Conservation (phyloP, 148 eudicot species). For the Rhododendron vialii region DNA sequence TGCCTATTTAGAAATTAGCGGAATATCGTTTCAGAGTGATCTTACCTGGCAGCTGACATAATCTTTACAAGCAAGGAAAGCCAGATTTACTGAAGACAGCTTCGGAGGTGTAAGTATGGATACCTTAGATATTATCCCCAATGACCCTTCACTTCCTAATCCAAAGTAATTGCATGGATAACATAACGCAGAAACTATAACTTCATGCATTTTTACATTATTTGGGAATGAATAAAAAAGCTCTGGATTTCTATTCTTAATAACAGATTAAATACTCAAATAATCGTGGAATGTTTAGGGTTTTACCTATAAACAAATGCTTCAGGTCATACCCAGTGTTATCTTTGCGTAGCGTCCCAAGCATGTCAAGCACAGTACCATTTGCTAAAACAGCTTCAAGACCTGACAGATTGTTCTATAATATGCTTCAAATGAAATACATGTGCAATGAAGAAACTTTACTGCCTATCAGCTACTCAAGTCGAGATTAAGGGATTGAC, state of each 20-base stretch:
- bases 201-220: not conserved
- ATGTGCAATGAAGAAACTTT: not conserved
- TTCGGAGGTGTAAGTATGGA: conserved; percentile 90
- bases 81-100: conserved; percentile 75
- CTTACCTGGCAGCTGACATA: conserved; percentile 88
- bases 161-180: conserved; percentile 11
- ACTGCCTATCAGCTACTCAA: conserved; percentile 10
- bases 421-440: conserved; percentile 15
- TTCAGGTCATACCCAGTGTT: conserved; percentile 99
- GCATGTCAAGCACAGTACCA: conserved; percentile 94
- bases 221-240: not conserved
- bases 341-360: conserved; percentile 92
- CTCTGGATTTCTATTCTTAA: not conserved
- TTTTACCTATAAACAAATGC: conserved; percentile 91
- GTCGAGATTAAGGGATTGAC: conserved; percentile 2
- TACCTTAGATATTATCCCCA: conserved; percentile 87
- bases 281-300: not conserved
- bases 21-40: not conserved
- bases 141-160: conserved; percentile 94
- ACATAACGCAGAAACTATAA: not conserved
- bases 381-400: conserved; percentile 88
- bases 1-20: not conserved
- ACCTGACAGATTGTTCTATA: conserved; percentile 43
- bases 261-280: not conserved
- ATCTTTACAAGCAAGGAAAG: conserved; percentile 91